Conservation (phyloP, 306 rosid genomes). For the Gynostemma pentaphyllum region DNA sequence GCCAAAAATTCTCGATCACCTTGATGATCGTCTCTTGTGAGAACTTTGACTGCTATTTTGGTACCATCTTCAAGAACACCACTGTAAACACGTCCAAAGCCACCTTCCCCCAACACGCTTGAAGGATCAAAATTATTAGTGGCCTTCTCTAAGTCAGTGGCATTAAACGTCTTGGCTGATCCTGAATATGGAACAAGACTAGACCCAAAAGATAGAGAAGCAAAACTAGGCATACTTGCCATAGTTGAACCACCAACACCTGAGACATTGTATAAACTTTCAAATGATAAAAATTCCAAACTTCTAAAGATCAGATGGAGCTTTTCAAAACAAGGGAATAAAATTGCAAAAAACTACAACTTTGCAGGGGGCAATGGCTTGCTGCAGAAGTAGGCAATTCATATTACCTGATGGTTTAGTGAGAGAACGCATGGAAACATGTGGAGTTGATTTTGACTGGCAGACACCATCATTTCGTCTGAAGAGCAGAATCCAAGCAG, state of each 20-base stretch:
- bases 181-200: conserved; percentile 74
- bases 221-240: conserved; percentile 50
- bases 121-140: conserved; percentile 54
- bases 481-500: conserved; percentile 39
- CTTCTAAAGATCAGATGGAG: background rate
- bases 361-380: background rate
- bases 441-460: conserved; percentile 28
- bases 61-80: conserved; percentile 74
- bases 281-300: background rate
- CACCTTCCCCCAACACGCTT: conserved; percentile 89
- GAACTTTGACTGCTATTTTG: conserved; percentile 80
- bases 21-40: conserved; percentile 91
- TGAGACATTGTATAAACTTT: conserved; percentile 20
- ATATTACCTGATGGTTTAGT: conserved; percentile 58
- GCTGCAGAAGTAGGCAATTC: background rate
- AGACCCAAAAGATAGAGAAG: conserved; percentile 68
- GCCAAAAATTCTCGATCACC: conserved; percentile 91
- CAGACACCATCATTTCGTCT: conserved; percentile 32
- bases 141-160: conserved; percentile 62
- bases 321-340: background rate
- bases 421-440: conserved; percentile 29
- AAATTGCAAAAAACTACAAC: background rate
- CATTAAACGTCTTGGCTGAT: conserved; percentile 77
- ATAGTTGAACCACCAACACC: conserved; percentile 47
- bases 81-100: conserved; percentile 85